These are phyloP conservation scores for Boletus sensibilis DNA, from an alignment of 768 basidiomycete species.

Conservation along the genomic window DNA sequence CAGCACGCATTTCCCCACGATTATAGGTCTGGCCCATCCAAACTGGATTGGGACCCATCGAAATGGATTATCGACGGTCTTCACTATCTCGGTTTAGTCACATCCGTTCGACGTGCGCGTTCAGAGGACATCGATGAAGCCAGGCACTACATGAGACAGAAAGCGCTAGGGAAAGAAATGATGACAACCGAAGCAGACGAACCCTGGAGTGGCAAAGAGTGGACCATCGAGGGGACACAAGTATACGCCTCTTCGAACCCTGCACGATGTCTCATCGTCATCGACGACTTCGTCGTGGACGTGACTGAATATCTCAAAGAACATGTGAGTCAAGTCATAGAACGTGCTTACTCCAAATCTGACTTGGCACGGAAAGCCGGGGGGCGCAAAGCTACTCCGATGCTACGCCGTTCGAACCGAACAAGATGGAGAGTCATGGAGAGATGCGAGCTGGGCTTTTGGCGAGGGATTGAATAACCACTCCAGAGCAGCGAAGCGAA, in stretches of 20 bases:
- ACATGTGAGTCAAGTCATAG: constrained; percentile 2
- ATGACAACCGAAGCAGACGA: background rate
- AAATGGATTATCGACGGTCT: constrained; percentile 13
- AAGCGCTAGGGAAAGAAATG: background rate
- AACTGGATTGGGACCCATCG: constrained; percentile 14
- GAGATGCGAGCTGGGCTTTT: constrained; percentile 13
- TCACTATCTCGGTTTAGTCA: constrained; percentile 6
- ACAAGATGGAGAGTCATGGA: background rate
- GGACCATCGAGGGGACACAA: constrained; percentile 1
- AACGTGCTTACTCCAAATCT: background rate
- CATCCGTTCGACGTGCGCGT: constrained; percentile 4
- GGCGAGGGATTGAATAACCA: constrained; percentile 10
- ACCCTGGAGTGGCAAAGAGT: constrained; percentile 3
- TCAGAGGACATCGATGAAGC: constrained; percentile 10
- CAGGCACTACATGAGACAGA: constrained; percentile 3
- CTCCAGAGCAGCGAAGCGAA: constrained; percentile 1
- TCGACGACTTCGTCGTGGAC: constrained; percentile 10
- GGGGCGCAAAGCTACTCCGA: constrained; percentile 2
- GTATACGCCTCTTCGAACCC: background rate
- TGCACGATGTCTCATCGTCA: constrained; percentile 2
- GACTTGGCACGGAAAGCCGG: constrained; percentile 4
- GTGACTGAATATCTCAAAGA: constrained; percentile 5
- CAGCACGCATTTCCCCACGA: constrained; percentile 17
- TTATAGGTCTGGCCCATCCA: constrained; percentile 12
- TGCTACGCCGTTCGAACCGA: background rate